Conservation (phyloP, 345 rosid genomes). For the Citropsis articulata region DNA sequence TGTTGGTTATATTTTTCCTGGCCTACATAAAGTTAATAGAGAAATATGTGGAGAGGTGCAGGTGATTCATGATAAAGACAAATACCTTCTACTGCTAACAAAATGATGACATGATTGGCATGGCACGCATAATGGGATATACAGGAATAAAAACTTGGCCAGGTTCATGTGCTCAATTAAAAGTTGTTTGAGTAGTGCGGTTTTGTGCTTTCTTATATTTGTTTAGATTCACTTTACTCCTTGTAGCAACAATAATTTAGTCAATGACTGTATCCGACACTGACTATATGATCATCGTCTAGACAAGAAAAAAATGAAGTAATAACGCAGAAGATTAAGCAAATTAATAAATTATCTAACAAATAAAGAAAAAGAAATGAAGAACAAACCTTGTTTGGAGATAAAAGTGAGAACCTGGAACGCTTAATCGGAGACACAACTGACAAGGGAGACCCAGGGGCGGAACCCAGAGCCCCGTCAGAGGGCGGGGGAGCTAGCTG, state of each 20-base stretch:
- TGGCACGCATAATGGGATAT: background rate
- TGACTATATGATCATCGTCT: background rate
- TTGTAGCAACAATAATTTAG: background rate
- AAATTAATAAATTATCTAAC: background rate
- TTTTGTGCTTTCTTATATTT: background rate
- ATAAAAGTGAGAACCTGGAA: constrained; percentile 37
- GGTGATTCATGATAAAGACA: background rate
- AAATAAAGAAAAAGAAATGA: background rate
- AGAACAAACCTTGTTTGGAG: constrained; percentile 44
- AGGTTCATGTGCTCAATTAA: background rate
- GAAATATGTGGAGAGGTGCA: no score
- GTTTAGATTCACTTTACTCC: background rate
- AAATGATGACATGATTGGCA: background rate
- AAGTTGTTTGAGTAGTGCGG: background rate
- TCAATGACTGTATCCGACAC: background rate
- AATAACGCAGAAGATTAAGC: background rate
- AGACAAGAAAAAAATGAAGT: background rate
- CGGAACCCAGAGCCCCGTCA: no score
- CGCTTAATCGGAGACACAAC: no score
- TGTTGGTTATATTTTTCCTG: no score
- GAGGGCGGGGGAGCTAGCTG: no score
- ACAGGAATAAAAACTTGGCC: background rate
- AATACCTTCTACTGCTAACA: background rate
- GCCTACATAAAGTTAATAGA: no score
- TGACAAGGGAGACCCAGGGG: no score